phyloP scores from a whole-genome alignment of 2,329 filamentous ascomycete genomes.

The Colletotrichum theobromicola region DNA sequence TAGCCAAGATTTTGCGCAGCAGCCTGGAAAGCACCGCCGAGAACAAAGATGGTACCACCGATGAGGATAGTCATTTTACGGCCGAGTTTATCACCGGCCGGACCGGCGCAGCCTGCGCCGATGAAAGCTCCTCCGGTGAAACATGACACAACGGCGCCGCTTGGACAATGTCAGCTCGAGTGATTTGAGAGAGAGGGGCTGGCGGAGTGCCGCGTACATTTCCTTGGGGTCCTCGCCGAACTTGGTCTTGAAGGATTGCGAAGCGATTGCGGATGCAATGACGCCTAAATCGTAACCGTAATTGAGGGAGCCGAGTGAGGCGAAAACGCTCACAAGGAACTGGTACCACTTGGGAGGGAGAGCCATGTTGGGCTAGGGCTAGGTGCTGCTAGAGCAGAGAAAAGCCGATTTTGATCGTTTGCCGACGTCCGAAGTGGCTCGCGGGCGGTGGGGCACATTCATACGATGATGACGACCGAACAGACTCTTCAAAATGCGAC shows the following conservation, averaged over 20 bases:
- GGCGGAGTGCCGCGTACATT: constrained; percentile 33
- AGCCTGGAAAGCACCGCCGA: constrained; percentile 78
- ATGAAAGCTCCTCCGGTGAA: constrained; percentile 82
- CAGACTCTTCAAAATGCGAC: constrained; percentile 10
- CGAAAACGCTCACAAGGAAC: constrained; percentile 59
- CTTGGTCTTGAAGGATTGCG: constrained; percentile 43
- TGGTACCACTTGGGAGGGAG: constrained; percentile 52
- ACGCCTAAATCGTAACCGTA: constrained; percentile 63
- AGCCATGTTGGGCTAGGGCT: constrained; percentile 35
- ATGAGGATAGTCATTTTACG: constrained; percentile 74
- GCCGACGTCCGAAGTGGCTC: background rate
- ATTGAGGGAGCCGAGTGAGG: constrained; percentile 59
- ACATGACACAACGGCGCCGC: constrained; percentile 75
- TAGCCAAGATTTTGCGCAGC: constrained; percentile 63
- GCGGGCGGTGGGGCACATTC: background rate
- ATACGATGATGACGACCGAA: background rate
- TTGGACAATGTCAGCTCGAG: constrained; percentile 28
- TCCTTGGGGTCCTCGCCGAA: constrained; percentile 43
- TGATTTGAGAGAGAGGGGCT: background rate
- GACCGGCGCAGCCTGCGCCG: constrained; percentile 69
- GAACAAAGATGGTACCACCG: constrained; percentile 72
- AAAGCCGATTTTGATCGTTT: background rate
- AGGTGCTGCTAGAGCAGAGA: background rate
- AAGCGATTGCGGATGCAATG: constrained; percentile 57
- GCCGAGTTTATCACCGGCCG: constrained; percentile 67